Evolutionary conservation across 2,329 filamentous ascomycete genomes (phyloP).

Genomic region (Ophiostoma montium): DNA sequence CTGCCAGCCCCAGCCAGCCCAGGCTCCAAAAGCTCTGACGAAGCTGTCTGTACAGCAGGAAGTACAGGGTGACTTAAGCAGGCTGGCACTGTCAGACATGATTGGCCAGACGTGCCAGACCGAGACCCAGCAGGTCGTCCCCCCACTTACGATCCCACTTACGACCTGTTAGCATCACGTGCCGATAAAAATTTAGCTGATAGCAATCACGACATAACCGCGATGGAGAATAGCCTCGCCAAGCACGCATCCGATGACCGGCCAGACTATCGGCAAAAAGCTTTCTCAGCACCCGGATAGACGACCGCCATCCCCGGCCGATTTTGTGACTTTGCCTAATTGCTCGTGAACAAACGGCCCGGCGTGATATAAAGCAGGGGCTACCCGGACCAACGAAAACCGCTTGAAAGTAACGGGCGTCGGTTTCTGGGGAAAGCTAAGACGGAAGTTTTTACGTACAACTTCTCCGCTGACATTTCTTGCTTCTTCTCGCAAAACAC

Average conservation of each 20-base stretch:
- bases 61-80: background rate
- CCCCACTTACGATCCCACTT: no score
- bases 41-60: conserved; percentile 9
- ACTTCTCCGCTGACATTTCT: no score
- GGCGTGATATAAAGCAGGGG: background rate
- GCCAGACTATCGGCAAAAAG: background rate
- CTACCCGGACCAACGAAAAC: background rate
- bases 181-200: background rate
- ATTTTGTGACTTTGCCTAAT: background rate
- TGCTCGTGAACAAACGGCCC: background rate
- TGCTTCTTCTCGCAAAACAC: no score
- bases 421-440: background rate
- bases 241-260: conserved; percentile 1
- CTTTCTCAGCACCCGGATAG: background rate
- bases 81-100: background rate
- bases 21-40: conserved; percentile 17
- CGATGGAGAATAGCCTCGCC: background rate
- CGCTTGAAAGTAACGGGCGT: background rate
- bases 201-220: background rate
- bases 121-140: background rate
- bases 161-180: background rate
- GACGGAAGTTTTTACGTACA: no score
- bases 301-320: no score
- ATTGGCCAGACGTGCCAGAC: background rate
- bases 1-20: conserved; percentile 4